Conservation (phyloP, 257 asterid genomes). For the Jacaranda copaia region DNA sequence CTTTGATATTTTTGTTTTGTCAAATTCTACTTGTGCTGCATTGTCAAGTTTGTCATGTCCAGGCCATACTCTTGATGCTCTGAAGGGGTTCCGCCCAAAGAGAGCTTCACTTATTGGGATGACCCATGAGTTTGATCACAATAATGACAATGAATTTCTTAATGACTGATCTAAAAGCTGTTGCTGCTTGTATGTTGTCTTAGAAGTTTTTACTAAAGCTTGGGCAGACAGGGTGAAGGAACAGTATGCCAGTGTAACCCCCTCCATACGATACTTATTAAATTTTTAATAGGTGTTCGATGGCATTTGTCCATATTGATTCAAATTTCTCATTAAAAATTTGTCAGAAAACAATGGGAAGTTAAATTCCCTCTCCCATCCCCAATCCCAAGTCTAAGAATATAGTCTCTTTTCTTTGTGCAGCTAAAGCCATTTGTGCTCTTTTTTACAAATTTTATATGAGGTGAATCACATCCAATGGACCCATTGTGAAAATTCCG, state of each 20-base stretch:
- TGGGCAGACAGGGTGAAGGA: no score
- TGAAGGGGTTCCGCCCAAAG: constrained; percentile 86
- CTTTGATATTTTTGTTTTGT: constrained; percentile 25
- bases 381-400: not conserved
- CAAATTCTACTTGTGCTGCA: constrained; percentile 31
- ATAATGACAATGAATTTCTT: constrained; percentile 85
- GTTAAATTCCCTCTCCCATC: no score
- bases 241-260: no score
- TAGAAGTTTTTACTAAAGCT: not conserved
- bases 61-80: constrained; percentile 86
- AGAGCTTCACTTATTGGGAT: constrained; percentile 90
- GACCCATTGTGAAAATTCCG: no score
- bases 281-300: no score
- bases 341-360: no score
- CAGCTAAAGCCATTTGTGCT: not conserved
- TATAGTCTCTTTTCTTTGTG: not conserved
- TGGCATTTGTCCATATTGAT: no score
- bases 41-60: constrained; percentile 34
- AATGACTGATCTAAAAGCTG: constrained; percentile 91
- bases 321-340: no score
- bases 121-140: constrained; percentile 97
- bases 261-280: no score
- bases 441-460: no score
- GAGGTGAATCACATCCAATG: no score
- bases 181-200: constrained; percentile 21